Base-by-base conservation (phyloP, 2,329 filamentous ascomycete species). In the Phyllosticta paracitricarpa region DNA sequence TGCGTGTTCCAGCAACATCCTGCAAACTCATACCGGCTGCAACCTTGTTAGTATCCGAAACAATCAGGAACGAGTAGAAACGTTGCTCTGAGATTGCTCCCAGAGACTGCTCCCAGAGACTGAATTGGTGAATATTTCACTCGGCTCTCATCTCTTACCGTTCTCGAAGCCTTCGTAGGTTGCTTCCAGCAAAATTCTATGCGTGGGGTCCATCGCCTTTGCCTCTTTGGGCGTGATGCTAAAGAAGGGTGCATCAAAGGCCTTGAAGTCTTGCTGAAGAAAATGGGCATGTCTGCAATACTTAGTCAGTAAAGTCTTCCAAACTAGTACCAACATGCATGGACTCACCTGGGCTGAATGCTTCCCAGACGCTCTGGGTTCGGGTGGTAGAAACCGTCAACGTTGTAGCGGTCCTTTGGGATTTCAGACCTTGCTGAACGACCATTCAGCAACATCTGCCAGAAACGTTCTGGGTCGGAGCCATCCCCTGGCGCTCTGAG, bases 381-480 rank as follows among this genome's bases (percentile, higher is more conserved):
- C 1, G 75, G 75, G 62, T 76, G 74, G 63, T 75, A 76, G 63
- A 69, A 70, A 1, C 68, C 72, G 19, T 69, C 67, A 1, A 67
- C 59, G 61, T 73, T 75, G 51, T 72, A 69, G 1, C 74, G 66
- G 19, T 72, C 69, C 19, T 68, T 63, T 3, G 75, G 76, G 9
- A 76, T 71, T 9, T 69, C 63, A 1, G 73, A 66, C 63, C 64
- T 68, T 3, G 69, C 68, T 6, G 68, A 68, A 6, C 70, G 66
- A 24, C 63, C 68, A 26, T 69, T 64, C 40, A 71, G 57, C 53
- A 74, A 63, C 55, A 72, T 64, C 51, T 72, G 66, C 70, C 72
- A 75, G 30, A 75, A 65, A 4, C 66, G 64, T 54, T 73, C 69
- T 0, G 69, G 65, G 1, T 66, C 67, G 14, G 65, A 64, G 51